Evolutionary conservation across 805 yeast genomes (phyloP), one percentile per base, ranked within the genome.

Genomic region (Metschnikowia borealis): DNA sequence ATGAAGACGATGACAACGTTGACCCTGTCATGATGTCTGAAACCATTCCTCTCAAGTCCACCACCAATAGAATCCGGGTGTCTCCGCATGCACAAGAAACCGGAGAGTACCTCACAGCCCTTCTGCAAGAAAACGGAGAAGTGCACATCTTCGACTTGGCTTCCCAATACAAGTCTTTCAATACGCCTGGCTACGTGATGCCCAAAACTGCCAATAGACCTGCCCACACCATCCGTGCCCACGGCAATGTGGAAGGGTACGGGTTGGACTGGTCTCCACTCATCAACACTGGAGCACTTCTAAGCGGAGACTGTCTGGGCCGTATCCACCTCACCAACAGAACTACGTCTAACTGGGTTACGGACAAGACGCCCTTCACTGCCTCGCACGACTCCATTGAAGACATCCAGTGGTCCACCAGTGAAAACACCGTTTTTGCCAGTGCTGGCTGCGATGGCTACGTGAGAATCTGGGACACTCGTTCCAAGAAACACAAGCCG

Each of bases 191-290:
- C 5, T 85, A 77, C 60, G 75, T 79, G 59, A 81, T 92, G 55
- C 87, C 95, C 46, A 91, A 90, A 64, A 70, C 78, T 15, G 79
- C 84, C 55, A 89, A 86, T 64, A 81, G 84, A 66, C 96, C 98
- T 17, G 64, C 83, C 10, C 91, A 90, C 70, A 89, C 96, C 6
- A 75, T 94, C 52, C 81, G 81, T 62, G 78, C 72, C 55, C 99
- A 94, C 66, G 97, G 97, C 21, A 85, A 85, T 57, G 96, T 88
- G n/a, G 99, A 94, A 72, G 98, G 99, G 34, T 94, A 89, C 63
- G 99, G 97, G 14, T 68, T 94, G 41, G 99, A 92, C 68, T 94
- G 99, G 99, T 88, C 96, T 1, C 96, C 97, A 39, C 71, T 86
- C 55, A 80, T 83, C 53, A 78, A 78, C 56, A 81, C 89, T 3